phyloP scores from a whole-genome alignment of 2,329 filamentous ascomycete species.

The Rhinocladiella similis region DNA sequence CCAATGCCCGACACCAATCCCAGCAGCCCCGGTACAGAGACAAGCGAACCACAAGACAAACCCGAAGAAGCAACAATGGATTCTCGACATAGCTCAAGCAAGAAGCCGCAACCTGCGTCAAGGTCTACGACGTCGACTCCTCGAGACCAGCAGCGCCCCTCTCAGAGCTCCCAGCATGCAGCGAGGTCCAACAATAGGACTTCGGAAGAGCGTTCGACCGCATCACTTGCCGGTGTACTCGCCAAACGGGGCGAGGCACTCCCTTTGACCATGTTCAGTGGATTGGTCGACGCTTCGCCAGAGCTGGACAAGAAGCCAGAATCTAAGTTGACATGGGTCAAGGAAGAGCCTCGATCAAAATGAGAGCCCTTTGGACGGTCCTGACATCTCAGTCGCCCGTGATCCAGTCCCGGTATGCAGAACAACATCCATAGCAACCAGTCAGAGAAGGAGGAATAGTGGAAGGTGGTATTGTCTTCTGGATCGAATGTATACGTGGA shows the following conservation, averaged over 20 bases:
- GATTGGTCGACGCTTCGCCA: slow-evolving; percentile 17
- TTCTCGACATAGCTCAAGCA: neutral
- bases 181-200: neutral
- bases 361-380: neutral
- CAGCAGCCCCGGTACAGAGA: neutral
- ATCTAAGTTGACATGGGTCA: slow-evolving; percentile 10
- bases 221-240: slow-evolving; percentile 8
- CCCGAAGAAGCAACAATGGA: neutral
- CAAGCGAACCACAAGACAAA: neutral
- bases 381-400: neutral
- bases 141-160: neutral
- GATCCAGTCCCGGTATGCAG: too few species aligned
- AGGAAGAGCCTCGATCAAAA: slow-evolving; percentile 7
- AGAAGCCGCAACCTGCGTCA: neutral
- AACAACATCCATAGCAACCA: too few species aligned
- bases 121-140: neutral
- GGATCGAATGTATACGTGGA: too few species aligned
- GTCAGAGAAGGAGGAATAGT: too few species aligned
- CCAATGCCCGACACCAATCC: too few species aligned
- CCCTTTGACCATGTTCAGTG: slow-evolving; percentile 13
- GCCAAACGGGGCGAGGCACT: slow-evolving; percentile 5
- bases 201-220: slow-evolving; percentile 2
- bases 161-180: neutral
- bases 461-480: too few species aligned
- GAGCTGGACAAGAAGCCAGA: slow-evolving; percentile 1